Conservation (phyloP, 371 early-diverging fungal genomes). For the Encephalitozoon intestinalis region DNA sequence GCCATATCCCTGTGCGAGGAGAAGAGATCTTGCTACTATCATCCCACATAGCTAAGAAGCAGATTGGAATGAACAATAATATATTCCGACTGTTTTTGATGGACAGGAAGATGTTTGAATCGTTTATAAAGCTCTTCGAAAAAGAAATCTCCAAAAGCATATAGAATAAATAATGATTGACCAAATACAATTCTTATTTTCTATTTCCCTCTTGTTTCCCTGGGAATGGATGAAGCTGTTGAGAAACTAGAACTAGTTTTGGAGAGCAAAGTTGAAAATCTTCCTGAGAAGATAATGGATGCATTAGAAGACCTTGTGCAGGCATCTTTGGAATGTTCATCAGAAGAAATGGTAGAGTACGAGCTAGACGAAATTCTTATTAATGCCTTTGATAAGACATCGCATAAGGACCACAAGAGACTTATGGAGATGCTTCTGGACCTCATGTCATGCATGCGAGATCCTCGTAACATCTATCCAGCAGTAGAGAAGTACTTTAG, state of each 20-base stretch:
- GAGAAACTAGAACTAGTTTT: neutral
- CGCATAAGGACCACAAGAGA: neutral
- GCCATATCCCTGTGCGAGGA: neutral
- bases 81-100: constrained; percentile 11
- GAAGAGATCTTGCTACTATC: constrained; percentile 15
- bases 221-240: neutral
- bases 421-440: constrained; percentile 8
- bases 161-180: neutral
- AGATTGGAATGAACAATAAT: neutral
- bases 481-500: neutral
- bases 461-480: constrained; percentile 17
- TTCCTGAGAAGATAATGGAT: neutral
- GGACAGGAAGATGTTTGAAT: neutral
- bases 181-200: neutral
- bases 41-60: neutral
- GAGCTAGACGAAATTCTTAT: neutral
- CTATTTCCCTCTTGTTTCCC: constrained; percentile 31
- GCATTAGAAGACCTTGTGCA: neutral
- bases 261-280: neutral
- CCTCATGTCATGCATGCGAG: constrained; percentile 4
- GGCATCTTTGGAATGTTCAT: neutral
- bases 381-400: neutral
- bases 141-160: neutral
- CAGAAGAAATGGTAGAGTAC: neutral
- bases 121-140: neutral